phyloP scores from a whole-genome alignment of 345 rosid species.

The Kernera saxatilis region DNA sequence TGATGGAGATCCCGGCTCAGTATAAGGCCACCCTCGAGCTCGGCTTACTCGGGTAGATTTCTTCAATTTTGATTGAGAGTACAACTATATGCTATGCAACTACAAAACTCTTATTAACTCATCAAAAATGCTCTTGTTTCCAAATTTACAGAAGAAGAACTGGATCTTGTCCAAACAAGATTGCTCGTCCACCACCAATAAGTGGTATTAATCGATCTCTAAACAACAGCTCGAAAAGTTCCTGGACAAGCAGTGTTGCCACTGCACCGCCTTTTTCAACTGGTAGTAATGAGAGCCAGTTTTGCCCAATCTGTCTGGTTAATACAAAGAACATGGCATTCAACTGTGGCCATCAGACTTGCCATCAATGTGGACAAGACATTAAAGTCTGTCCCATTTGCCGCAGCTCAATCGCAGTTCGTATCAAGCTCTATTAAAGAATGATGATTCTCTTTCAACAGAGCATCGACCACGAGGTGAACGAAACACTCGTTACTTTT shows the following conservation, averaged over 20 bases:
- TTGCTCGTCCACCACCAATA: constrained; percentile 68
- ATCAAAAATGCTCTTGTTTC: background rate
- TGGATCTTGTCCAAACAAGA: constrained; percentile 44
- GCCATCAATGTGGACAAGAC: constrained; percentile 67
- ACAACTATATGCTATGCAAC: background rate
- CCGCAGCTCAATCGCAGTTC: constrained; percentile 44
- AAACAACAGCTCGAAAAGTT: constrained; percentile 28
- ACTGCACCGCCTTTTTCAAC: constrained; percentile 30
- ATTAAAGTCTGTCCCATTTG: constrained; percentile 73
- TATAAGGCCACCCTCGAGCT: constrained; percentile 77
- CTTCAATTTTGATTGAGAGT: background rate
- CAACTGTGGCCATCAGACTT: constrained; percentile 87
- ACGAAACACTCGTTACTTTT: background rate
- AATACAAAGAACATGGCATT: constrained; percentile 71
- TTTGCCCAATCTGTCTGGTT: constrained; percentile 65
- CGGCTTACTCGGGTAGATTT: constrained; percentile 62
- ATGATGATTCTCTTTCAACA: background rate
- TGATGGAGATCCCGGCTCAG: constrained; percentile 88
- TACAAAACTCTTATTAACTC: background rate
- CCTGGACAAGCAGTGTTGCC: constrained; percentile 31
- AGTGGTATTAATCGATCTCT: constrained; percentile 31
- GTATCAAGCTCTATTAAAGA: constrained; percentile 64
- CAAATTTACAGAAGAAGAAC: constrained; percentile 29
- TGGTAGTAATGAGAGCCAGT: constrained; percentile 45
- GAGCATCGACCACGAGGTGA: background rate